Evolutionary conservation across 768 basidiomycete species (phyloP).

Genomic region (Suillus tomentosus): DNA sequence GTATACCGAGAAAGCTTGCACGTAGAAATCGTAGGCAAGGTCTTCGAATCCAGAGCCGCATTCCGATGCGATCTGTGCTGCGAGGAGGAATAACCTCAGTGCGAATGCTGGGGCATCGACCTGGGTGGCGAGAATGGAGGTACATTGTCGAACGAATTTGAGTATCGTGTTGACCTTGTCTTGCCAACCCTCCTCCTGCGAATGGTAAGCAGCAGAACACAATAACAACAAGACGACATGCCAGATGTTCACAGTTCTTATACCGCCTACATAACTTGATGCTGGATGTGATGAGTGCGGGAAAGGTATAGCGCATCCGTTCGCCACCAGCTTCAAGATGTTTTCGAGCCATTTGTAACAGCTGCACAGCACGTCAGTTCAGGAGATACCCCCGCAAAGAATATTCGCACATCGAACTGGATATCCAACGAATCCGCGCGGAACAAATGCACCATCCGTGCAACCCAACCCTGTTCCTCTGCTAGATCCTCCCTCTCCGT

Average conservation of each 20-base stretch:
- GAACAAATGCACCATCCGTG: conserved; percentile 97
- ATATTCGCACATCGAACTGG: conserved; percentile 81
- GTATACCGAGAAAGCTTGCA: conserved; percentile 97
- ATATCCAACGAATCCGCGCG: conserved; percentile 80
- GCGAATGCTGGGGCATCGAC: conserved; percentile 93
- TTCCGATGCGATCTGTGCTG: conserved; percentile 94
- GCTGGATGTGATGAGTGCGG: conserved; percentile 89
- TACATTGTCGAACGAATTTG: conserved; percentile 93
- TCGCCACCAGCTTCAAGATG: conserved; percentile 93
- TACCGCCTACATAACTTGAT: conserved; percentile 93
- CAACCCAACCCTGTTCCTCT: conserved; percentile 99
- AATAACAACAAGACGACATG: conserved; percentile 32
- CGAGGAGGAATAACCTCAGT: conserved; percentile 91
- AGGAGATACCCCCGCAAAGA: no score
- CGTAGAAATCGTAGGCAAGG: conserved; percentile 95
- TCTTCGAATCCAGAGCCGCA: conserved; percentile 94
- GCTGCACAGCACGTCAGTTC: conserved; percentile 40
- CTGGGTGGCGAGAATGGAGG: conserved; percentile 88
- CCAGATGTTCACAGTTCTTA: conserved; percentile 77
- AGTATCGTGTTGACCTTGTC: conserved; percentile 84
- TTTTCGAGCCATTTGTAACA: conserved; percentile 87
- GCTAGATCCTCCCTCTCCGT: conserved; percentile 89
- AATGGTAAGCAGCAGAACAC: not conserved
- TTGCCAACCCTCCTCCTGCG: conserved; percentile 85
- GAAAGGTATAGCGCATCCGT: conserved; percentile 95